A percentile compares a stretch with the other conserved stretches of the same genome.
phyloP scores from a whole-genome alignment of 441 rosid genomes.

The Populus hybrid region DNA sequence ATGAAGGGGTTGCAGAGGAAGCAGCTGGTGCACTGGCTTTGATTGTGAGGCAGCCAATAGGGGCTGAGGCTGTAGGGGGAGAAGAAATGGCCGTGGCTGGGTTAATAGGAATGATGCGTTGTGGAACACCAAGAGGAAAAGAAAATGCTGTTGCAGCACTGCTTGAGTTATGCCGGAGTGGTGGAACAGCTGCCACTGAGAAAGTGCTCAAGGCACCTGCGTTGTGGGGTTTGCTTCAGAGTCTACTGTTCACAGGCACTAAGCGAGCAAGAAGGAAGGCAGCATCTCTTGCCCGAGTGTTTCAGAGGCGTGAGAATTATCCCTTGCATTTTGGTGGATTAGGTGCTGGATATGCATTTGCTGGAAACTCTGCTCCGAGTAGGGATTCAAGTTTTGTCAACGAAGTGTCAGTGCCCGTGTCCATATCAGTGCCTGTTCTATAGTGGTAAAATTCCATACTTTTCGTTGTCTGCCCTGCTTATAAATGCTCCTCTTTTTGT shows the following conservation, averaged over 20 bases:
- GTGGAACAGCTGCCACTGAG: slow-evolving; percentile 67
- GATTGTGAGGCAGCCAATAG: slow-evolving; percentile 69
- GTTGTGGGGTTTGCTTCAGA: slow-evolving; percentile 67
- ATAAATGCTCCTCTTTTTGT: slow-evolving; percentile 29
- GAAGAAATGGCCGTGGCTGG: slow-evolving; percentile 69
- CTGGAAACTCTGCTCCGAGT: slow-evolving; percentile 46
- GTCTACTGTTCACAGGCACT: slow-evolving; percentile 78
- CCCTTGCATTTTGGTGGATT: slow-evolving; percentile 53
- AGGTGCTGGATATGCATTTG: slow-evolving; percentile 58
- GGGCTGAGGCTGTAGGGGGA: slow-evolving; percentile 67
- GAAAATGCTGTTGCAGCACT: slow-evolving; percentile 92
- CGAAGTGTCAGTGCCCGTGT: slow-evolving; percentile 57
- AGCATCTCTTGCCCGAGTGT: slow-evolving; percentile 83
- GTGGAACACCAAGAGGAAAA: slow-evolving; percentile 88
- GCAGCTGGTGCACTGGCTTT: slow-evolving; percentile 84
- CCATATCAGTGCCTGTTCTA: slow-evolving; percentile 78
- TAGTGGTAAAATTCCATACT: slow-evolving; percentile 35
- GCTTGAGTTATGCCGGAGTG: slow-evolving; percentile 79
- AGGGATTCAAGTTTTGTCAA: slow-evolving; percentile 47
- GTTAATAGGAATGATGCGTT: slow-evolving; percentile 71
- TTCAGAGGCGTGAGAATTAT: slow-evolving; percentile 68
- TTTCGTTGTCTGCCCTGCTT: slow-evolving; percentile 23
- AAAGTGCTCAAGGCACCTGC: slow-evolving; percentile 76
- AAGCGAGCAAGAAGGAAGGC: slow-evolving; percentile 93
- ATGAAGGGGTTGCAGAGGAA: slow-evolving; percentile 83